These are phyloP conservation scores for Alternaria rosae DNA, from an alignment of 2,329 filamentous ascomycete genomes.

Conservation along the genomic window DNA sequence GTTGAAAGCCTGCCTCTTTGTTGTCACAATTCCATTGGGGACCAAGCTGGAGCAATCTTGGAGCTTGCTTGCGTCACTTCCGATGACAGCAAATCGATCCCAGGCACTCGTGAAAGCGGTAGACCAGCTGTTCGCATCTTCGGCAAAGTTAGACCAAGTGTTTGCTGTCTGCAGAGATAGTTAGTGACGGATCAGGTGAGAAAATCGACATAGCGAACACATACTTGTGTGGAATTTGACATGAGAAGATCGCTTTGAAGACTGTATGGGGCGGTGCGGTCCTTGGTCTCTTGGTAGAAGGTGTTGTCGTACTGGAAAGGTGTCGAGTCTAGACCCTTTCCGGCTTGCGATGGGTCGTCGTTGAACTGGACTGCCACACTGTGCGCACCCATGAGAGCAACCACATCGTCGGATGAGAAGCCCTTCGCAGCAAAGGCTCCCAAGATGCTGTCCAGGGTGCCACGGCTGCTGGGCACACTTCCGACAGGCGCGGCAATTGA, in stretches of 20 bases:
- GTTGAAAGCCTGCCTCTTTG: not conserved
- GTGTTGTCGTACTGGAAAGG: constrained; percentile 36
- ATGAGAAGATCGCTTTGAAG: constrained; percentile 31
- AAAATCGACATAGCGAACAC: not conserved
- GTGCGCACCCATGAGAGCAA: constrained; percentile 46
- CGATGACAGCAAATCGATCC: constrained; percentile 31
- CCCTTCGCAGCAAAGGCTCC: constrained; percentile 37
- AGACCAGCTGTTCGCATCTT: constrained; percentile 24
- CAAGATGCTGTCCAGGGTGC: constrained; percentile 26
- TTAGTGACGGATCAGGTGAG: not conserved
- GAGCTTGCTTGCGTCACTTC: constrained; percentile 28
- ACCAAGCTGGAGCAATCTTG: constrained; percentile 33
- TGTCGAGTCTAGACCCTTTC: constrained; percentile 38
- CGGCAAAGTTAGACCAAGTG: constrained; percentile 27
- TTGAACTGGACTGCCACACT: constrained; percentile 35
- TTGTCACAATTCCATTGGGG: constrained; percentile 2
- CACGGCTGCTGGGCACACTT: constrained; percentile 22
- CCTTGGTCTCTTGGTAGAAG: constrained; percentile 40
- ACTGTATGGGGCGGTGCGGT: constrained; percentile 35
- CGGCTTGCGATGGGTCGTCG: constrained; percentile 32
- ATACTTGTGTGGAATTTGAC: constrained; percentile 28
- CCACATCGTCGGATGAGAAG: constrained; percentile 38
- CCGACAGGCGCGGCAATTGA: constrained; percentile 19
- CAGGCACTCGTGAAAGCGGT: constrained; percentile 30
- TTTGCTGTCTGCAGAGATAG: constrained; percentile 18